A percentile compares a stretch with the other conserved stretches of the same genome.
Conservation (phyloP, 768 basidiomycete genomes). For the Thelephora aurantiotincta region DNA sequence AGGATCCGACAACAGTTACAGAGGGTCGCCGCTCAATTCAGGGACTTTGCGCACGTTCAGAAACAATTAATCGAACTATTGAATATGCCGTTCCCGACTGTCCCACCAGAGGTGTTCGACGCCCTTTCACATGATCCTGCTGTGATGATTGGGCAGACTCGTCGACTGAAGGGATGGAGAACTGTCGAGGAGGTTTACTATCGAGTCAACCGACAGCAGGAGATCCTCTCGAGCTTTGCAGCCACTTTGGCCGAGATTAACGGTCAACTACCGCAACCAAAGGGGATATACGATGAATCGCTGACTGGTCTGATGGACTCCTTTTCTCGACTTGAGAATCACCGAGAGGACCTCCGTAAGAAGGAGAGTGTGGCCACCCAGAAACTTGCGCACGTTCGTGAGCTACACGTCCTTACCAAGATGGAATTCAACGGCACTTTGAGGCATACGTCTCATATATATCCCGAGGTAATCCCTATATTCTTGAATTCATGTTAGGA, state of each 20-base stretch:
- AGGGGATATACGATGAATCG: slow-evolving; percentile 33
- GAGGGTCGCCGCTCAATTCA: slow-evolving; percentile 42
- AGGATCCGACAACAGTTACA: slow-evolving; percentile 57
- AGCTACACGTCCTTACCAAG: slow-evolving; percentile 42
- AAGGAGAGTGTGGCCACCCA: slow-evolving; percentile 36
- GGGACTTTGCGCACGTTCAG: slow-evolving; percentile 53
- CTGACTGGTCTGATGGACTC: slow-evolving; percentile 35
- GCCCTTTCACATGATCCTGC: slow-evolving; percentile 69
- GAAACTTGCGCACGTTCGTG: slow-evolving; percentile 37
- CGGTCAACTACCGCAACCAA: slow-evolving; percentile 19
- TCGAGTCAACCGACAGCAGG: slow-evolving; percentile 47
- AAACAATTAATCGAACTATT: slow-evolving; percentile 33
- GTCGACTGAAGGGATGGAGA: slow-evolving; percentile 46
- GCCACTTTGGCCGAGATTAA: background rate
- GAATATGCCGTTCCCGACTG: slow-evolving; percentile 28
- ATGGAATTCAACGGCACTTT: slow-evolving; percentile 48
- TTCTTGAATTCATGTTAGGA: slow-evolving; percentile 1
- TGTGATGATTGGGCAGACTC: slow-evolving; percentile 54
- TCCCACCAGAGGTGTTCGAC: slow-evolving; percentile 58
- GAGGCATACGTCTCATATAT: slow-evolving; percentile 57
- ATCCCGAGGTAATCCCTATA: slow-evolving; percentile 40
- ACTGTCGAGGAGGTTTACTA: slow-evolving; percentile 66
- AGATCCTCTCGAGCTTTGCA: slow-evolving; percentile 14
- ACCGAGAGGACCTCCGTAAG: slow-evolving; percentile 27
- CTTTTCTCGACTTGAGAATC: slow-evolving; percentile 34